Base-by-base conservation (phyloP, 352 stramenopile genomes). In the Peronosclerospora sorghi region DNA sequence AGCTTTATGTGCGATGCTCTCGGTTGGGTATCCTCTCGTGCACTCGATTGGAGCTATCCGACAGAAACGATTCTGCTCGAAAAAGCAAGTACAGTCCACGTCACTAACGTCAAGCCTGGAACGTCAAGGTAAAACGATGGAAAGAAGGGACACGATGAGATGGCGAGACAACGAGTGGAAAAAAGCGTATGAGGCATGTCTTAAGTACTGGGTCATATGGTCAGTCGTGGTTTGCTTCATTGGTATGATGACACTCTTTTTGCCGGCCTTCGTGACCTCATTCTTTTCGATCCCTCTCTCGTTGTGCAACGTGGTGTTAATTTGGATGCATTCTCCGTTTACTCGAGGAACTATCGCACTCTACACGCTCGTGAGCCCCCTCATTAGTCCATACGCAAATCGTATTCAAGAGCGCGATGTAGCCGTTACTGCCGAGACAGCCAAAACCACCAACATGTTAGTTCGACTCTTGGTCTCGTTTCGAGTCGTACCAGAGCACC, bases 151-250 rank as follows among this genome's bases (percentile, higher is more conserved):
- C 32, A 66, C 60, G 26, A 54, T 61, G 14, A 51, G 37, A 27
- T 41, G 65, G 43, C 52, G 56, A 3, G 48, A 69, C 51, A 69
- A 76, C 43, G 69, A 84, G 44, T 86, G 72, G 71, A n/a, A n/a
- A n/a, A 63, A 71, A 5, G 51, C 63, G 12, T 83, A 79, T 42
- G 79, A 91, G 45, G 68, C 68, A n/a, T 86, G 67, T 20, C 56
- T 91, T 29, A 85, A 87, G 65, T 87, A 86, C 56, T 90, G 77
- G 76, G 72, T 87, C 32, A 71, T 87, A 26, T 92, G 75, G 77
- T 82, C 76, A 0, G 47, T 87, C 27, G 56, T 56, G 0, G 48
- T 56, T 8, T 83, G 70, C 42, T 15, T 56, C 2, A 36, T 62
- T 14, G 73, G 68, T 15, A 59, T 92, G 29, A 38, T 67, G 10